Evolutionary conservation across 768 basidiomycete genomes (phyloP).

Genomic region (Boletus sp.): DNA sequence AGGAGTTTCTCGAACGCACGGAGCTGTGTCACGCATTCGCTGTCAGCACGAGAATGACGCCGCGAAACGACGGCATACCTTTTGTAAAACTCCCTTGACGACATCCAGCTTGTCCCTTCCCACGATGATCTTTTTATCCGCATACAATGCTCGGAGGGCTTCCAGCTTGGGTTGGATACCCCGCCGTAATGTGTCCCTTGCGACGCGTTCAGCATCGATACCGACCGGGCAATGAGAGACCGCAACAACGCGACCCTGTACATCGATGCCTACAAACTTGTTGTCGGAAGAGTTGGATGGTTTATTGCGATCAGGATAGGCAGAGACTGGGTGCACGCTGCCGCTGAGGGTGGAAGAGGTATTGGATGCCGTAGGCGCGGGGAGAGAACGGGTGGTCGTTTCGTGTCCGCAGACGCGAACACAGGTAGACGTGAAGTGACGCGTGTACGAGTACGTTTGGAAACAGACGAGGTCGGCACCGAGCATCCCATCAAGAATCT

Average conservation of each 20-base stretch:
- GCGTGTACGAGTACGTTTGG: conserved; percentile 94
- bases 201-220: conserved; percentile 88
- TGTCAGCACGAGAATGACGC: background rate
- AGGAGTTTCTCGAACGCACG: conserved; percentile 95
- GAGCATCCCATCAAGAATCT: conserved; percentile 97
- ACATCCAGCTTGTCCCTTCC: conserved; percentile 97
- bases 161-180: conserved; percentile 90
- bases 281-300: conserved; percentile 8
- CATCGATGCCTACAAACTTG: conserved; percentile 59
- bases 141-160: conserved; percentile 78
- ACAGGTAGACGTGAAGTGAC: conserved; percentile 93
- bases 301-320: conserved; percentile 7
- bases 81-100: conserved; percentile 97
- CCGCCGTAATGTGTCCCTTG: conserved; percentile 73
- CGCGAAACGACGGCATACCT: conserved; percentile 44
- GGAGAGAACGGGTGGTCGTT: conserved; percentile 40
- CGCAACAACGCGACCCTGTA: conserved; percentile 77
- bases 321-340: background rate
- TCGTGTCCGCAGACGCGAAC: conserved; percentile 97
- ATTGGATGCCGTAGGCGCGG: background rate
- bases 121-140: conserved; percentile 97
- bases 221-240: conserved; percentile 94
- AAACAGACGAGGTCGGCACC: conserved; percentile 96
- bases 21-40: conserved; percentile 46
- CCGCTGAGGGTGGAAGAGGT: conserved; percentile 6